Evolutionary conservation across 2,329 filamentous ascomycete species (phyloP), one percentile per base, ranked within the genome.

Genomic region (Fusarium armeniacum): DNA sequence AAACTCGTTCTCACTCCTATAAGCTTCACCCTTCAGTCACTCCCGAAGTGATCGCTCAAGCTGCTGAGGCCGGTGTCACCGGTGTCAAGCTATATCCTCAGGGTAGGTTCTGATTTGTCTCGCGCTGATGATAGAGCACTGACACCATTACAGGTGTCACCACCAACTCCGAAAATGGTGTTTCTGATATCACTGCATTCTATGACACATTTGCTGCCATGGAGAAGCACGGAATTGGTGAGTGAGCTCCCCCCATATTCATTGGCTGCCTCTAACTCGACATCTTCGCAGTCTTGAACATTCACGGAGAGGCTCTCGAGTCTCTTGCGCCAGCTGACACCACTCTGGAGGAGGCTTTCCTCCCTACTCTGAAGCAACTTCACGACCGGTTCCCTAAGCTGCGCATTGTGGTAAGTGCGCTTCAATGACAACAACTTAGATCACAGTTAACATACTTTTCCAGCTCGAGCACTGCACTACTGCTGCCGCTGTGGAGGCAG

Each of bases 131-230:
- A n/a, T 36, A 30, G 4, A 35, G 12, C n/a, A 61, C 63, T 76
- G 50, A 76, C 58, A 50, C 47, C 18, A 9, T 33, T 33, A 4
- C 32, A 81, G 87, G 88, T 12, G 86, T 88, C 4, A 91, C 89
- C 3, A 91, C 89, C 49, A 91, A 91, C 79, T 90, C 88, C 24
- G 84, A 87, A 49, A 88, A 87, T 28, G 93, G 92, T 15, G 91
- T 94, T 26, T 82, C 91, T 18, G 87, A 89, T 59, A 88, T 93
- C 75, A 88, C 89, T 64, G 81, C 85, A 33, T 95, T 93, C 81
- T 91, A 92, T 76, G 87, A 89, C 9, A 92, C 95, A 16, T 97
- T 98, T 76, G 87, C 86, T n/a, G 92, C 93, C 70, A 98, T 98
- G 94, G 91, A 97, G 77, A 83, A 90, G 63, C 88, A 94, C 71